Base-by-base conservation (phyloP, 2,329 filamentous ascomycete species). In the Clonostachys rosea region DNA sequence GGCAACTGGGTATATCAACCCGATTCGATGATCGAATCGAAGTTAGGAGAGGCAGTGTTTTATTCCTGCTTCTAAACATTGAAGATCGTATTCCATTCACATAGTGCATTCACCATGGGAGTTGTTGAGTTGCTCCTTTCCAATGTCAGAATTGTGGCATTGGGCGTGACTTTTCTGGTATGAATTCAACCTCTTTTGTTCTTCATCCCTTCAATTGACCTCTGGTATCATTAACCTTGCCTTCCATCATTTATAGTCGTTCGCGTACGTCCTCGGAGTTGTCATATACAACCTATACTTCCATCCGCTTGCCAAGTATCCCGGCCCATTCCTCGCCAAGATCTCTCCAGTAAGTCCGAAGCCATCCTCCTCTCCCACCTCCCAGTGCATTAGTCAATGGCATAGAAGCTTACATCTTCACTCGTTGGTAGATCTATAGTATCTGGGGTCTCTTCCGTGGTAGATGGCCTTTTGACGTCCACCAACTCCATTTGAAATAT, bases 241-340 rank as follows among this genome's bases (percentile, higher is more conserved):
- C 42, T 14, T 17, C 18, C 13, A 6, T 34, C 33, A 42, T 30
- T 40, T 13, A 4, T 14, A 55, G 53, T 45, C 37, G 13, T 30
- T 42, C 24, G 34, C 52, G 6, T 54, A 52, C 34, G 20, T 54
- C 24, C 18, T 51, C 17, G 47, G 45, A 16, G 34, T 40, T n/a
- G 24, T 33, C 40, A 47, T 59, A 34, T 62, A 62, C 51, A 61
- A 61, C 48, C 47, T 62, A 34, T 64, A 57, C 52, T 56, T 64
- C 47, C 62, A 65, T 50, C 60, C 59, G 10, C 53, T 64, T 33
- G 50, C 53, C 37, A 52, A 54, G 37, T 60, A 55, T 42, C 58
- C 59, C 9, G 59, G 59, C 17, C 58, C 59, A 9, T 48, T 52
- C 14, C 40, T 51, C 12, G 52, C 54, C 43, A 48, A 46, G 43